These are phyloP conservation scores for Thamnidium elegans DNA, from an alignment of 192 early-diverging fungal genomes.

Conservation along the genomic window DNA sequence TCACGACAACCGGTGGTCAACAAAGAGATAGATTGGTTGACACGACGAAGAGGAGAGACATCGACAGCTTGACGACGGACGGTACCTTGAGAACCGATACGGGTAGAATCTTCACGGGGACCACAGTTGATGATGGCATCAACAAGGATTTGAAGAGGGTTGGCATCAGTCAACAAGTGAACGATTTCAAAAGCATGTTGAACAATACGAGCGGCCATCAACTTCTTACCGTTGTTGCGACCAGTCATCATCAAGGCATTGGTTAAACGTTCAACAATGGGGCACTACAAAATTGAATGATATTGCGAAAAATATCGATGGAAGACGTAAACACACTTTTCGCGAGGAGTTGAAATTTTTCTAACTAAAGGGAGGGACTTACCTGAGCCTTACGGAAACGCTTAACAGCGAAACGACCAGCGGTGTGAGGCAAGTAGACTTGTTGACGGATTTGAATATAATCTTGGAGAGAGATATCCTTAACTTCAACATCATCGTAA, in stretches of 20 bases:
- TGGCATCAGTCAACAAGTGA: slow-evolving; percentile 96
- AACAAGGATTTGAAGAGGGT: slow-evolving; percentile 98
- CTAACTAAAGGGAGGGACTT: neutral
- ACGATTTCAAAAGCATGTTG: slow-evolving; percentile 99
- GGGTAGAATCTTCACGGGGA: slow-evolving; percentile 99
- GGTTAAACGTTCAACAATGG: slow-evolving; percentile 96
- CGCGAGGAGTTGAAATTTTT: neutral
- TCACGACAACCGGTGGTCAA: slow-evolving; percentile 97
- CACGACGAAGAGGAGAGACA: slow-evolving; percentile 96
- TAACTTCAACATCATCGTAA: slow-evolving; percentile 86
- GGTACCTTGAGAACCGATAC: slow-evolving; percentile 97
- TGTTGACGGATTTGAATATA: slow-evolving; percentile 91
- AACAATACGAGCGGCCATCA: slow-evolving; percentile 98
- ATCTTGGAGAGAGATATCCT: slow-evolving; percentile 86
- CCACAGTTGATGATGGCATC: slow-evolving; percentile 99
- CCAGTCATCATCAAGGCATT: slow-evolving; percentile 99
- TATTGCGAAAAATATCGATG: slow-evolving; percentile 1
- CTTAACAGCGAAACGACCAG: slow-evolving; percentile 95
- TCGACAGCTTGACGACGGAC: slow-evolving; percentile 99
- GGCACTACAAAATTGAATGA: slow-evolving; percentile 60
- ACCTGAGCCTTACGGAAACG: slow-evolving; percentile 97
- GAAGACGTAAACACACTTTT: slow-evolving; percentile 5
- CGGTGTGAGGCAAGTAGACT: slow-evolving; percentile 97
- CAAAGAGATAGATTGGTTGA: slow-evolving; percentile 94
- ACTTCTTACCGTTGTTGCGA: slow-evolving; percentile 99